A percentile compares a stretch with the other conserved stretches of the same genome.
Conservation (phyloP, 179 eudicot genomes). For the Beta corolliflora region DNA sequence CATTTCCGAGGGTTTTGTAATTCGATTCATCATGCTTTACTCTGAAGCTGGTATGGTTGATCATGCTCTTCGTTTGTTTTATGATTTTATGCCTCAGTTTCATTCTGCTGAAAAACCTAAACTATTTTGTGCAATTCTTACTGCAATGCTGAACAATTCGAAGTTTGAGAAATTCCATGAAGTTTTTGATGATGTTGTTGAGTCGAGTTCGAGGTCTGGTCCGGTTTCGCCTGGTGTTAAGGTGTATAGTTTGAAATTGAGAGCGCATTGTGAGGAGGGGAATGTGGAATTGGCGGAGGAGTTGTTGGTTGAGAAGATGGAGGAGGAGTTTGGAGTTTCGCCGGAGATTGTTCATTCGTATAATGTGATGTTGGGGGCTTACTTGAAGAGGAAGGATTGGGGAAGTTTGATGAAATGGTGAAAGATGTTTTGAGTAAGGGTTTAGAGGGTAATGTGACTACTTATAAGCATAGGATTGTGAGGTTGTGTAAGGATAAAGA, state of each 20-base stretch:
- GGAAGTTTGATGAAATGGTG: conserved; percentile 31
- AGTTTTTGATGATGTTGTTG: not conserved
- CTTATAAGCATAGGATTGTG: conserved; percentile 33
- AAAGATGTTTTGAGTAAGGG: conserved; percentile 26
- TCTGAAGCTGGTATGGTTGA: conserved; percentile 38
- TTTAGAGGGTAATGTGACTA: conserved; percentile 35
- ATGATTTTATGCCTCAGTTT: conserved; percentile 7
- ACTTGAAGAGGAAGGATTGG: conserved; percentile 20
- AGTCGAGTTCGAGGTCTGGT: not conserved
- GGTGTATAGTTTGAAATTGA: conserved; percentile 24
- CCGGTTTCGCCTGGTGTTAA: conserved; percentile 14
- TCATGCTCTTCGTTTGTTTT: conserved; percentile 26
- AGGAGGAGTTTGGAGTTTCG: conserved; percentile 22
- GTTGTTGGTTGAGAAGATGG: conserved; percentile 26
- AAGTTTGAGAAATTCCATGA: conserved; percentile 22
- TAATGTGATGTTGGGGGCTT: conserved; percentile 31
- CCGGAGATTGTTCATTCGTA: conserved; percentile 28
- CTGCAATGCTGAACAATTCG: conserved; percentile 22
- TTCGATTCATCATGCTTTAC: conserved; percentile 29
- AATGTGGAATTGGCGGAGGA: conserved; percentile 23
- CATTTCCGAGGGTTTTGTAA: conserved; percentile 28
- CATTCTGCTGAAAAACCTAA: conserved; percentile 20
- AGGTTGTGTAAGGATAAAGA: conserved; percentile 37
- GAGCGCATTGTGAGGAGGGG: conserved; percentile 30
- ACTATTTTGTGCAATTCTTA: conserved; percentile 30